Conservation (phyloP, 2,329 filamentous ascomycete genomes). For the Alternaria gansuensis region DNA sequence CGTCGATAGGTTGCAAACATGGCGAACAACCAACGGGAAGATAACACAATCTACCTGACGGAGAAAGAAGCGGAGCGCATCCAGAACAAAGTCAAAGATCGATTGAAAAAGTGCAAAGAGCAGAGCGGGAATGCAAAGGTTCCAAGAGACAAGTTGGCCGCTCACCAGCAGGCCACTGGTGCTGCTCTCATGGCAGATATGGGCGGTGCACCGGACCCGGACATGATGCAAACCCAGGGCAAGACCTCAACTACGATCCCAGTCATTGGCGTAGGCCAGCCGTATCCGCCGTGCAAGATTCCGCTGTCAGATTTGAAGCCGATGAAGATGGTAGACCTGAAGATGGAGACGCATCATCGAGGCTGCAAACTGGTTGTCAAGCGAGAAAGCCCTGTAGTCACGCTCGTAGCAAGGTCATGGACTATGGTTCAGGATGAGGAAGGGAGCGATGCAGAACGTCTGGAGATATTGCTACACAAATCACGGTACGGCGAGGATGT, state of each 20-base stretch:
- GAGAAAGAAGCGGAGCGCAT: slow-evolving; percentile 43
- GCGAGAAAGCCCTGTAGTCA: slow-evolving; percentile 41
- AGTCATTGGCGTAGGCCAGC: slow-evolving; percentile 33
- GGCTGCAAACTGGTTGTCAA: slow-evolving; percentile 50
- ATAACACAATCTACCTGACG: slow-evolving; percentile 41
- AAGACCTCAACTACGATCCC: slow-evolving; percentile 33
- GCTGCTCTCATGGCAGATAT: slow-evolving; percentile 46
- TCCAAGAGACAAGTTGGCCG: slow-evolving; percentile 34
- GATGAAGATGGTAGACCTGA: slow-evolving; percentile 49
- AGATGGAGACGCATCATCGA: slow-evolving; percentile 55
- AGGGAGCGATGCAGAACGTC: slow-evolving; percentile 49
- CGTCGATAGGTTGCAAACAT: slow-evolving; percentile 1
- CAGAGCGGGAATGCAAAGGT: slow-evolving; percentile 27
- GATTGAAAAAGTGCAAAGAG: slow-evolving; percentile 31
- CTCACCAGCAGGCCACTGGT: slow-evolving; percentile 41
- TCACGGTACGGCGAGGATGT: slow-evolving; percentile 45
- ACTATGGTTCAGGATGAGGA: slow-evolving; percentile 50
- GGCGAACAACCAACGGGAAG: slow-evolving; percentile 21
- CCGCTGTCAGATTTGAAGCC: slow-evolving; percentile 29
- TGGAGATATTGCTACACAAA: slow-evolving; percentile 41
- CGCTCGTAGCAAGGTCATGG: slow-evolving; percentile 45
- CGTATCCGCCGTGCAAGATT: slow-evolving; percentile 37
- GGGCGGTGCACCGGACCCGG: slow-evolving; percentile 38
- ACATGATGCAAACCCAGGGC: slow-evolving; percentile 30
- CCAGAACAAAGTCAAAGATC: slow-evolving; percentile 32